These are phyloP conservation scores for Cochlearia excelsa DNA, from an alignment of 345 rosid species.

Conservation along the genomic window DNA sequence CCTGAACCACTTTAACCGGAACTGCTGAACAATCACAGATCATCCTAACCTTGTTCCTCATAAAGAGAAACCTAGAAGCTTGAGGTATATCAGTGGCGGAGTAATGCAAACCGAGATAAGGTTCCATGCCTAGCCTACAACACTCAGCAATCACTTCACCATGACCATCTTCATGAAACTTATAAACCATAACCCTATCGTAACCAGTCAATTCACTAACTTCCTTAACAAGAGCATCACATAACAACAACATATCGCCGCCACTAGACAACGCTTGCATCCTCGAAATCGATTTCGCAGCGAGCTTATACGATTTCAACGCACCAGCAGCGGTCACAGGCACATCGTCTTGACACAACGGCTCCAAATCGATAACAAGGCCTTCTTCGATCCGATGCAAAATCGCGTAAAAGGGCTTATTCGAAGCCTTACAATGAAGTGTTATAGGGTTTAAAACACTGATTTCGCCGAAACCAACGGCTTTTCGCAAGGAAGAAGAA, in stretches of 20 bases:
- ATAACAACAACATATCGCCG: constrained; percentile 49
- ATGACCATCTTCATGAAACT: constrained; percentile 85
- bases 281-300: constrained; percentile 76
- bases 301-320: constrained; percentile 72
- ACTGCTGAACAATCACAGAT: constrained; percentile 67
- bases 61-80: constrained; percentile 79
- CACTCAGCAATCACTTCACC: constrained; percentile 85
- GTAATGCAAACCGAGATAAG: constrained; percentile 78
- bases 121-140: constrained; percentile 49
- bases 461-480: constrained; percentile 60
- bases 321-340: constrained; percentile 86
- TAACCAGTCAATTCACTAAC: constrained; percentile 73
- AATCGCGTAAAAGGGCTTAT: constrained; percentile 79
- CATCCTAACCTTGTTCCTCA: constrained; percentile 85
- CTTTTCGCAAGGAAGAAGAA: constrained; percentile 68
- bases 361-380: constrained; percentile 76
- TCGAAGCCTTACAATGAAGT: constrained; percentile 58
- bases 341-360: constrained; percentile 72
- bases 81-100: constrained; percentile 91
- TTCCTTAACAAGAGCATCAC: constrained; percentile 72
- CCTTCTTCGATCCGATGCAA: constrained; percentile 75
- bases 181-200: constrained; percentile 85
- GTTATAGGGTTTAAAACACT: constrained; percentile 67
- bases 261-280: constrained; percentile 75
- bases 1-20: constrained; percentile 67